A percentile compares a stretch with the other conserved stretches of the same genome.
phyloP scores from a whole-genome alignment of 2,329 filamentous ascomycete species.

The Sclerotinia minor region DNA sequence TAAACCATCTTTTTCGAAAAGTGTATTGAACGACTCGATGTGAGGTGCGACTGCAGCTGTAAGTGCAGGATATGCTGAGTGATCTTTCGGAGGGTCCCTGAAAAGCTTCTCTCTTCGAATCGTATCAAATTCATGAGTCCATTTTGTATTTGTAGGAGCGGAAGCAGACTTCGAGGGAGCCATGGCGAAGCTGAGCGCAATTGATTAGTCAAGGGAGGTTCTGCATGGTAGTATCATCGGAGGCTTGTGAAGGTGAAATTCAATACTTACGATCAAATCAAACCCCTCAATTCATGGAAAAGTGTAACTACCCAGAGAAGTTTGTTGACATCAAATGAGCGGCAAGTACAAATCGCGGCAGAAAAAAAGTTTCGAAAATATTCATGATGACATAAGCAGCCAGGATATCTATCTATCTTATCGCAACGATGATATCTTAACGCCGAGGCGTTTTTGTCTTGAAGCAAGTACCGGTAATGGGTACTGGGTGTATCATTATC shows the following conservation, averaged over 20 bases:
- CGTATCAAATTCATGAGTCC: slow-evolving; percentile 85
- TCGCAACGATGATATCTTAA: background rate
- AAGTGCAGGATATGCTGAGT: slow-evolving; percentile 82
- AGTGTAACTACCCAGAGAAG: background rate
- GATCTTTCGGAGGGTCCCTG: slow-evolving; percentile 81
- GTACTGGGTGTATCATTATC: no score
- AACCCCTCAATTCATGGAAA: slow-evolving; percentile 22
- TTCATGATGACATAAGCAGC: slow-evolving; percentile 21
- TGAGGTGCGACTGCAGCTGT: slow-evolving; percentile 86
- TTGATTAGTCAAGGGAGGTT: background rate
- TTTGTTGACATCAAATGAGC: slow-evolving; percentile 10
- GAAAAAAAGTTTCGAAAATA: slow-evolving; percentile 23
- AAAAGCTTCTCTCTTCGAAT: slow-evolving; percentile 86
- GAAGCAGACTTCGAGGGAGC: slow-evolving; percentile 31
- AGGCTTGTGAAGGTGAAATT: no score
- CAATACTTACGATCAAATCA: slow-evolving; percentile 15
- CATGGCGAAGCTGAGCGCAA: slow-evolving; percentile 30
- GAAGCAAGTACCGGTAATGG: background rate
- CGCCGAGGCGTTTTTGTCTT: slow-evolving; percentile 6
- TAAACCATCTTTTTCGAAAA: slow-evolving; percentile 73
- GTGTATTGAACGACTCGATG: slow-evolving; percentile 90
- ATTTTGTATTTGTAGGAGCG: slow-evolving; percentile 61
- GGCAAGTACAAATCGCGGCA: slow-evolving; percentile 1
- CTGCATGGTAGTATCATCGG: background rate
- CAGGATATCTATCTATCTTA: background rate